These are phyloP conservation scores for Anacardium occidentale DNA, from an alignment of 345 rosid species.

Conservation along the genomic window DNA sequence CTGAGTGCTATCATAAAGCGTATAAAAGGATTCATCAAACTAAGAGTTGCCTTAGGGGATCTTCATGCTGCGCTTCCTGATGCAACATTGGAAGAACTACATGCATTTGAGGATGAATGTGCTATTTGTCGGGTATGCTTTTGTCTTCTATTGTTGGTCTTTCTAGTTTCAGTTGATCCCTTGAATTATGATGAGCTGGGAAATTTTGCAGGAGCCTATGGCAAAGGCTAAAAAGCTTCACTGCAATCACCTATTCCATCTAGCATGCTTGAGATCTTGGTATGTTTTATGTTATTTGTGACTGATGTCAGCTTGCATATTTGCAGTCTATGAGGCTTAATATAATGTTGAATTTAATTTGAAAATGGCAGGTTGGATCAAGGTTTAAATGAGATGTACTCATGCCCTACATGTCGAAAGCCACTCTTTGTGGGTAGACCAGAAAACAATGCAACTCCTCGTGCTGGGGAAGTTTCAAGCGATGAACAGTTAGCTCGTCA, in stretches of 20 bases:
- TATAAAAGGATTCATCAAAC: conserved; percentile 76
- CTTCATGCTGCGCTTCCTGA: conserved; percentile 99
- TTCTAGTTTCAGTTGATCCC: conserved; percentile 14
- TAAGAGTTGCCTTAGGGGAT: conserved; percentile 78
- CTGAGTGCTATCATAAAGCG: conserved; percentile 88
- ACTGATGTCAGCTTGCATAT: conserved; percentile 10
- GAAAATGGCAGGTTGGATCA: conserved; percentile 88
- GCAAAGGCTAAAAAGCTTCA: conserved; percentile 91
- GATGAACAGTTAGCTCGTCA: conserved; percentile 87
- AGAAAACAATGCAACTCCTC: conserved; percentile 57
- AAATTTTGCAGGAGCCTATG: conserved; percentile 89
- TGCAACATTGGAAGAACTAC: conserved; percentile 87
- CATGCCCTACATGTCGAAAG: conserved; percentile 98
- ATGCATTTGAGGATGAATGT: conserved; percentile 92
- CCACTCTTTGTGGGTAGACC: conserved; percentile 75
- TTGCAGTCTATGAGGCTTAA: conserved; percentile 18
- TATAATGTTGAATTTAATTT: conserved; percentile 30
- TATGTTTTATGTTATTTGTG: conserved; percentile 29
- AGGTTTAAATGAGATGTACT: conserved; percentile 85
- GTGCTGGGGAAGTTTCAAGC: conserved; percentile 44
- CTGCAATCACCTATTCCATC: conserved; percentile 95
- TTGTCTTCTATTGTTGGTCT: conserved; percentile 12
- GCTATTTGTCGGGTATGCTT: conserved; percentile 93
- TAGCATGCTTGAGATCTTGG: conserved; percentile 99
- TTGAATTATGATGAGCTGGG: conserved; percentile 26